Conservation (phyloP, 441 rosid species). For the Adansonia rubrostipa region DNA sequence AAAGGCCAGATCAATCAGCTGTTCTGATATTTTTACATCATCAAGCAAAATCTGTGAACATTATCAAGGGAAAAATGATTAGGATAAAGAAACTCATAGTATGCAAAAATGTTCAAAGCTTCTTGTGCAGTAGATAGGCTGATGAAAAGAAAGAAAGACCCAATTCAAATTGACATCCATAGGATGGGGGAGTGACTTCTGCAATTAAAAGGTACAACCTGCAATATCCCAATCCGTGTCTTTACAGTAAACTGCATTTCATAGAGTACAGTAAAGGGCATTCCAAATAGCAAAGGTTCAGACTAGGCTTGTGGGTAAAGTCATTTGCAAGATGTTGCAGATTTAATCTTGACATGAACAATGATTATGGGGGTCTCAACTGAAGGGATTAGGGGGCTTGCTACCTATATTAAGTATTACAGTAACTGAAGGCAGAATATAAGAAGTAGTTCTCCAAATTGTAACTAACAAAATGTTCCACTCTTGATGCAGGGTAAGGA, state of each 20-base stretch:
- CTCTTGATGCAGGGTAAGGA: background rate
- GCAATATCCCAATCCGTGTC: background rate
- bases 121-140: background rate
- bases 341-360: constrained; percentile 16
- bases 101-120: background rate
- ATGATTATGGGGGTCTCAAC: constrained; percentile 5
- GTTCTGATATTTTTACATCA: constrained; percentile 81
- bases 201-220: constrained; percentile 15
- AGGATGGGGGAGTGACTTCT: background rate
- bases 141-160: constrained; percentile 12
- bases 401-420: constrained; percentile 7
- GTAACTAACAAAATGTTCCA: background rate
- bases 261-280: no score
- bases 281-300: constrained; percentile 9
- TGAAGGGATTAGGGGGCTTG: constrained; percentile 3
- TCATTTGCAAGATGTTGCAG: background rate
- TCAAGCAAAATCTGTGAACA: constrained; percentile 80
- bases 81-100: background rate
- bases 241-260: background rate
- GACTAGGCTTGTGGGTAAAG: background rate
- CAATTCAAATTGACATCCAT: background rate
- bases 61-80: constrained; percentile 18
- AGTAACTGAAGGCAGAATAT: background rate
- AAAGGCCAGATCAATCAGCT: constrained; percentile 77
- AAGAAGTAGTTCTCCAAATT: background rate